Conservation (phyloP, 495 filamentous ascomycete genomes). For the Hypoxylon fragiforme region DNA sequence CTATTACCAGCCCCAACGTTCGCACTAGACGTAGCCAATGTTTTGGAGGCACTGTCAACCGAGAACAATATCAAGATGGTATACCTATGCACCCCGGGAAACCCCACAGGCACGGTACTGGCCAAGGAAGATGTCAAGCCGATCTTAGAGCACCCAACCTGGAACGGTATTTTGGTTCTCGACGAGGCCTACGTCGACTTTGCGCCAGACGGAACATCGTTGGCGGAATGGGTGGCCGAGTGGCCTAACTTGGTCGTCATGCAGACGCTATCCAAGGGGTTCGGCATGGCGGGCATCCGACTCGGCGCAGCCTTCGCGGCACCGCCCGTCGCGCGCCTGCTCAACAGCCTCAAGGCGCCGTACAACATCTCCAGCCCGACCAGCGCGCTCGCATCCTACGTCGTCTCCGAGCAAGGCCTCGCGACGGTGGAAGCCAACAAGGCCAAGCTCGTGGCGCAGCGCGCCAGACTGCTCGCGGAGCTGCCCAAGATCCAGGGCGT, state of each 20-base stretch:
- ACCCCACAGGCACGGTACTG: constrained; percentile 82
- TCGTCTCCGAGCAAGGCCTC: constrained; percentile 66
- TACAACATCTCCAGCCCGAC: constrained; percentile 92
- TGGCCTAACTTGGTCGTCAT: constrained; percentile 98
- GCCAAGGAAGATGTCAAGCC: constrained; percentile 72
- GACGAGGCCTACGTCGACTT: constrained; percentile 99
- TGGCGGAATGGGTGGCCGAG: constrained; percentile 91
- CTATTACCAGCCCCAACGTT: constrained; percentile 66
- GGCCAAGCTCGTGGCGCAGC: constrained; percentile 70
- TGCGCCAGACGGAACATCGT: constrained; percentile 71
- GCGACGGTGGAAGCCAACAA: constrained; percentile 70
- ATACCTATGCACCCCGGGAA: constrained; percentile 93
- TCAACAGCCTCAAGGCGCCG: constrained; percentile 92
- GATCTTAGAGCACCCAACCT: constrained; percentile 83
- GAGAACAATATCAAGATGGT: constrained; percentile 77
- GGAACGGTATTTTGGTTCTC: constrained; percentile 92
- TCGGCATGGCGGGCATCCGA: constrained; percentile 91
- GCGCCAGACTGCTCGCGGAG: constrained; percentile 72
- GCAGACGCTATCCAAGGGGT: constrained; percentile 96
- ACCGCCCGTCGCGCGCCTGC: constrained; percentile 62
- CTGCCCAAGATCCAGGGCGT: constrained; percentile 76
- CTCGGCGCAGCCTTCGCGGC: constrained; percentile 68
- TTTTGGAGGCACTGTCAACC: constrained; percentile 63
- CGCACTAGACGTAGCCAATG: constrained; percentile 67
- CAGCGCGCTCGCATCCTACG: constrained; percentile 74